These are phyloP conservation scores for Solanum tacnaense DNA, from an alignment of 257 asterid species.

Conservation along the genomic window DNA sequence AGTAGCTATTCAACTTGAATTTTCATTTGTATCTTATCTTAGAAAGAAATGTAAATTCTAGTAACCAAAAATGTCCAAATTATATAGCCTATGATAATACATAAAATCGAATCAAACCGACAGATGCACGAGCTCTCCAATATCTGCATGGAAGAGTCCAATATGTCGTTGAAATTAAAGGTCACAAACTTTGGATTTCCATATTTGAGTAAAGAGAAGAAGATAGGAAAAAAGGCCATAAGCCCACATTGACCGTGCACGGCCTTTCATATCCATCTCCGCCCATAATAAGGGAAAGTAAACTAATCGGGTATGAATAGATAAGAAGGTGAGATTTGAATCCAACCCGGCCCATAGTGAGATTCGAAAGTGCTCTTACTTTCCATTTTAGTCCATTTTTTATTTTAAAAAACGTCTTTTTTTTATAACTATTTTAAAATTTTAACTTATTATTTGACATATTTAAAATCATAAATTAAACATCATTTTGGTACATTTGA, in stretches of 20 bases:
- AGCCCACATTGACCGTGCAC: background rate
- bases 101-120: background rate
- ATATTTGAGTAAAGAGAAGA: background rate
- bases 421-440: accelerated
- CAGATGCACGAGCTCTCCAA: background rate
- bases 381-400: background rate
- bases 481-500: accelerated
- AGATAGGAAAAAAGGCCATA: no score
- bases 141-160: background rate
- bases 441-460: background rate
- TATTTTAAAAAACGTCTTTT: no score
- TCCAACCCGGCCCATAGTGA: background rate
- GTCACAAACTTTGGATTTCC: background rate
- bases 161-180: background rate
- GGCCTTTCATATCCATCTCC: background rate
- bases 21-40: background rate
- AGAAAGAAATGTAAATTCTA: background rate
- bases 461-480: accelerated
- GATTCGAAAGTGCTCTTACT: background rate
- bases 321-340: background rate
- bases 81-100: background rate
- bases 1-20: background rate
- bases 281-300: background rate
- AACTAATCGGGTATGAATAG: background rate
- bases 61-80: background rate